phyloP scores from a whole-genome alignment of 108 stramenopile genomes.

The Stephanodiscus minutulus region DNA sequence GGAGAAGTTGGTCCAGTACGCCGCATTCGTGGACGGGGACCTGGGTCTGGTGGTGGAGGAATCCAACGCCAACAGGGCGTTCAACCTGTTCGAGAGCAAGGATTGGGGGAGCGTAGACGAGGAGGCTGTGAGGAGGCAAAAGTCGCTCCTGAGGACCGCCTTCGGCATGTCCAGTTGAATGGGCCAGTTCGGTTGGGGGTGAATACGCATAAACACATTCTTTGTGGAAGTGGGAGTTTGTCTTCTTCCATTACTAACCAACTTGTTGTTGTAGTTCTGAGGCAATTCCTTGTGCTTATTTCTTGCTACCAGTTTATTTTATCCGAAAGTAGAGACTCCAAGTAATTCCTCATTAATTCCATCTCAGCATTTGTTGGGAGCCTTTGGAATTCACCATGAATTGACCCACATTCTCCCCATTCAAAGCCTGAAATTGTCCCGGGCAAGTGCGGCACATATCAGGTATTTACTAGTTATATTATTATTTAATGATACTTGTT shows the following conservation, averaged over 20 bases:
- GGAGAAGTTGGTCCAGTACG: slow-evolving; percentile 71
- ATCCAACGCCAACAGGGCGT: slow-evolving; percentile 62
- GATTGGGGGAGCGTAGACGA: slow-evolving; percentile 64
- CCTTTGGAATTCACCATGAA: too few species aligned
- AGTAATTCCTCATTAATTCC: too few species aligned
- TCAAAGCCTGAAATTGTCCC: too few species aligned
- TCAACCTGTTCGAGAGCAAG: slow-evolving; percentile 72
- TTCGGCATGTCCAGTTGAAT: slow-evolving; percentile 35
- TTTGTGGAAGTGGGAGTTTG: background rate
- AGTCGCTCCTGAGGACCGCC: slow-evolving; percentile 60
- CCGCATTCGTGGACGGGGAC: slow-evolving; percentile 76
- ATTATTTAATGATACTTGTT: too few species aligned
- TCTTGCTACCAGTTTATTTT: too few species aligned
- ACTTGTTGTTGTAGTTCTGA: too few species aligned
- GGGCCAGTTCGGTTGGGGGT: background rate
- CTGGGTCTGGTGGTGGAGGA: slow-evolving; percentile 69
- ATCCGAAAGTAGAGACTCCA: too few species aligned
- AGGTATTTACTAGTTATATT: too few species aligned
- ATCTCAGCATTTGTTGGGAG: too few species aligned
- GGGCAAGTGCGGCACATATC: too few species aligned
- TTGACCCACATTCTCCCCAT: too few species aligned
- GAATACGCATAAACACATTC: background rate
- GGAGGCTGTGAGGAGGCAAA: slow-evolving; percentile 60
- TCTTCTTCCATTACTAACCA: background rate
- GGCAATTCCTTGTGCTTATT: too few species aligned